Base-by-base conservation (phyloP, 2,329 filamentous ascomycete genomes). In the Pestalotiopsis sp. region DNA sequence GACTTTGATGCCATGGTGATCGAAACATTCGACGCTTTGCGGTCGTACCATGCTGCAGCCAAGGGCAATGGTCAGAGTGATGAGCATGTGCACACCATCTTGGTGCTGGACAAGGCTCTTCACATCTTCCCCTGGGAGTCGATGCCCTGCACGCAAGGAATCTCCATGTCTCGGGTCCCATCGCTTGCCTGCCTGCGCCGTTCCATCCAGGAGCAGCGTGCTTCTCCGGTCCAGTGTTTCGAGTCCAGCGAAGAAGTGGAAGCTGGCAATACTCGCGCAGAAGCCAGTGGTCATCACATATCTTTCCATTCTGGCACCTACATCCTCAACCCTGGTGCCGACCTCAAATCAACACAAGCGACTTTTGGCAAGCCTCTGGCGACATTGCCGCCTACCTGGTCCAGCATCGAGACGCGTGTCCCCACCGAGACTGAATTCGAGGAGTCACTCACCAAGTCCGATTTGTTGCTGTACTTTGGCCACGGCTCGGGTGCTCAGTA, bases 101-200 rank as follows among this genome's bases (percentile, higher is more conserved):
- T 99, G 2, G 90, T 99, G 6, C 85, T 99, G 5, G 96, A 99
- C 80, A 98, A 97, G 80, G 88, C 92, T 2, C 86, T 99, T 2
- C 96, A 98, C 75, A 86, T 89, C 1, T 97, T 99, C 75, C 96
- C 96, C 0, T 99, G 97, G 96, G 96, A 99, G 78, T 97, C 94
- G 0, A 83, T 99, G 49, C 94, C 95, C 0, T 98, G 94, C 77
- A 88, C 99, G 77, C 87, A 93, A 71, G 88, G 87, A 2, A 85
- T 91, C 4, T 92, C 95, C 0, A 91, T 98, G 45, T 97, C 94
- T 3, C 90, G 96, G 13, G 90, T 99, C 27, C 94, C 95, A 6
- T 98, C 94, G 0, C 86, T 99, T 52, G 91, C 91, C 36, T 94
- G 92, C 72, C 86, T 99, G 11, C 90, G 93, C 14, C 90, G 94